Conservation (phyloP, 176 grass and related monocot genomes). For the Eleusine indica region DNA sequence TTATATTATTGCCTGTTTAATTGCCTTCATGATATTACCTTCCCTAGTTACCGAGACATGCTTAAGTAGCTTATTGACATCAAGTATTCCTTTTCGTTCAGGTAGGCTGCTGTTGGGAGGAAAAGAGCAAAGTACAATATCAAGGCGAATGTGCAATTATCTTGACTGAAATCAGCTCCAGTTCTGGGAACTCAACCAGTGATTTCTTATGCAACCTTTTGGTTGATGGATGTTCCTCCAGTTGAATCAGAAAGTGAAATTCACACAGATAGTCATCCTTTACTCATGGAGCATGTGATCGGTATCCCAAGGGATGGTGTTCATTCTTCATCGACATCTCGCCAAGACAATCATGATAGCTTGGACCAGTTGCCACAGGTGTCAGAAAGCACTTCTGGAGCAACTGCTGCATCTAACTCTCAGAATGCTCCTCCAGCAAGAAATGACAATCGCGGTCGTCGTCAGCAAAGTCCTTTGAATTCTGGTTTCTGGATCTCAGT, state of each 20-base stretch:
- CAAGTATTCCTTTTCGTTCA: slow-evolving; percentile 29
- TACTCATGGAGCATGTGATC: slow-evolving; percentile 64
- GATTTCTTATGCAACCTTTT: slow-evolving; percentile 44
- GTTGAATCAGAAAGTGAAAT: slow-evolving; percentile 38
- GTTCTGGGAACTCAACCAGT: slow-evolving; percentile 26
- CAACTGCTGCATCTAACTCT: slow-evolving; percentile 49
- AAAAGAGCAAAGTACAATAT: background rate
- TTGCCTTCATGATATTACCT: background rate
- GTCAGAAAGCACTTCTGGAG: slow-evolving; percentile 41
- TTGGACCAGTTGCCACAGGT: slow-evolving; percentile 36
- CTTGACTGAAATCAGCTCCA: slow-evolving; percentile 14
- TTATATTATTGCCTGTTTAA: background rate
- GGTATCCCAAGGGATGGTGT: slow-evolving; percentile 55
- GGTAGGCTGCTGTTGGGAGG: slow-evolving; percentile 1
- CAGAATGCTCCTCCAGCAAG: slow-evolving; percentile 46
- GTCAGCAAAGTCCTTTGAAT: slow-evolving; percentile 76
- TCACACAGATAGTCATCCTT: slow-evolving; percentile 47
- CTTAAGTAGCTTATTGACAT: slow-evolving; percentile 25
- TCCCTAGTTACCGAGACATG: slow-evolving; percentile 6
- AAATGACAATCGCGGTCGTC: slow-evolving; percentile 53
- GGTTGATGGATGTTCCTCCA: slow-evolving; percentile 55
- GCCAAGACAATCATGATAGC: slow-evolving; percentile 36
- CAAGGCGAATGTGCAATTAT: slow-evolving; percentile 11
- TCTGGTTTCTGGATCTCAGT: slow-evolving; percentile 91
- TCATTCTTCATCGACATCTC: slow-evolving; percentile 60